A percentile compares a stretch with the other conserved stretches of the same genome.
These are phyloP conservation scores for Penicillium corylophilum DNA, from an alignment of 2,329 filamentous ascomycete genomes.

Conservation along the genomic window DNA sequence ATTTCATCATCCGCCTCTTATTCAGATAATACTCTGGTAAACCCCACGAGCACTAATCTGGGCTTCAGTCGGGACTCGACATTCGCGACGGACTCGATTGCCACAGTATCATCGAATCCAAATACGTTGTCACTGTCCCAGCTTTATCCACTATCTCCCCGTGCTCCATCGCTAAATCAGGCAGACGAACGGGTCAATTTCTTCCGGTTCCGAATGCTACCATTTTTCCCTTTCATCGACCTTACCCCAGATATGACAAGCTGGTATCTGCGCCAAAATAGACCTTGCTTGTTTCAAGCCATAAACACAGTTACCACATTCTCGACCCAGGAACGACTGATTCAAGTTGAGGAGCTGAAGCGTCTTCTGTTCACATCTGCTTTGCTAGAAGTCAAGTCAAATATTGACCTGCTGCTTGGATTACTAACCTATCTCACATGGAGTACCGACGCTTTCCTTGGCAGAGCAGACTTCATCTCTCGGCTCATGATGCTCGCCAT, in stretches of 20 bases:
- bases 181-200: constrained; percentile 23
- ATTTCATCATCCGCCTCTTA: background rate
- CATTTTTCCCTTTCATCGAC: constrained; percentile 37
- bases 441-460: constrained; percentile 39
- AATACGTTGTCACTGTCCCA: background rate
- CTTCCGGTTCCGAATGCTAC: constrained; percentile 38
- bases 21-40: background rate
- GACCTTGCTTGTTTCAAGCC: constrained; percentile 38
- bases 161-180: constrained; percentile 9
- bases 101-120: background rate
- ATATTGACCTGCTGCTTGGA: constrained; percentile 39
- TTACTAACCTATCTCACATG: constrained; percentile 40
- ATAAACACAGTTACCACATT: constrained; percentile 36
- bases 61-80: background rate
- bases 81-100: background rate
- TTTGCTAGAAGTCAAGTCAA: constrained; percentile 30
- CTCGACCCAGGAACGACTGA: constrained; percentile 28
- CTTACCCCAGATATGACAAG: constrained; percentile 28
- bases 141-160: background rate
- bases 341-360: constrained; percentile 33
- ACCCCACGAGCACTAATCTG: background rate
- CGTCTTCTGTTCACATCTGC: constrained; percentile 28
- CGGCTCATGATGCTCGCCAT: constrained; percentile 41
- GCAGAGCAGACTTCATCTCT: constrained; percentile 30
- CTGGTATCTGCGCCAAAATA: constrained; percentile 31